Evolutionary conservation across 257 asterid species (phyloP).

Genomic region (Craterostigma plantagineum): DNA sequence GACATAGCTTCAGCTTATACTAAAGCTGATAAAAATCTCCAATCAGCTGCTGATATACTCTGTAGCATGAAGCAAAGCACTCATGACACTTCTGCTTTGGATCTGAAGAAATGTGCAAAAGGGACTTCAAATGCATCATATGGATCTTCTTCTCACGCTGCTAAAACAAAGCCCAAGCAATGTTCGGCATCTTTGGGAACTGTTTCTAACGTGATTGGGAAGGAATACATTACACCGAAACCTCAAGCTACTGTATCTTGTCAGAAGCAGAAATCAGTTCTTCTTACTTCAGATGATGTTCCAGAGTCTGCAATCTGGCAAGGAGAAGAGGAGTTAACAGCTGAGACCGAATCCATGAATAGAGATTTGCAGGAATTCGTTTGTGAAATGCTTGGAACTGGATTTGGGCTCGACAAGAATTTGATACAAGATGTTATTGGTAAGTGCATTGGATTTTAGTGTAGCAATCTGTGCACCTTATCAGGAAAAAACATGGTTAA

Average conservation of each 20-base stretch:
- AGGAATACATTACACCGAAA: constrained; percentile 24
- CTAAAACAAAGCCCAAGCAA: constrained; percentile 10
- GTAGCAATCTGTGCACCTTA: too few relatives aligned
- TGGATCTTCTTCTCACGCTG: constrained; percentile 12
- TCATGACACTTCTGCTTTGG: constrained; percentile 10
- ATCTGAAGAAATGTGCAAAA: constrained; percentile 13
- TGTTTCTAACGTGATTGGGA: constrained; percentile 50
- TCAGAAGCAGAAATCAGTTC: constrained; percentile 36
- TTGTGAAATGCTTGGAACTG: constrained; percentile 58
- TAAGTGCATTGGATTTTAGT: constrained; percentile 21
- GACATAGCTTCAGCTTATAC: constrained; percentile 70
- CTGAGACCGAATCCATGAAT: constrained; percentile 22
- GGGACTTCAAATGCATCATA: constrained; percentile 11
- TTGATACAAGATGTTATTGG: constrained; percentile 54
- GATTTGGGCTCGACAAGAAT: constrained; percentile 40
- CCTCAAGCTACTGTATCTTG: constrained; percentile 16
- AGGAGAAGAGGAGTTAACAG: constrained; percentile 19
- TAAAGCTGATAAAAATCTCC: constrained; percentile 27
- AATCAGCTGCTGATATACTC: constrained; percentile 26
- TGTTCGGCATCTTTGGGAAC: constrained; percentile 32
- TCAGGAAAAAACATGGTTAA: too few relatives aligned
- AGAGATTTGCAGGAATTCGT: constrained; percentile 40
- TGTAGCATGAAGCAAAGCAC: constrained; percentile 15
- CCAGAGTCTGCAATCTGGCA: constrained; percentile 40
- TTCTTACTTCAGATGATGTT: constrained; percentile 29